Base-by-base conservation (phyloP, 108 stramenopile species). In the Cyclotella cryptica region DNA sequence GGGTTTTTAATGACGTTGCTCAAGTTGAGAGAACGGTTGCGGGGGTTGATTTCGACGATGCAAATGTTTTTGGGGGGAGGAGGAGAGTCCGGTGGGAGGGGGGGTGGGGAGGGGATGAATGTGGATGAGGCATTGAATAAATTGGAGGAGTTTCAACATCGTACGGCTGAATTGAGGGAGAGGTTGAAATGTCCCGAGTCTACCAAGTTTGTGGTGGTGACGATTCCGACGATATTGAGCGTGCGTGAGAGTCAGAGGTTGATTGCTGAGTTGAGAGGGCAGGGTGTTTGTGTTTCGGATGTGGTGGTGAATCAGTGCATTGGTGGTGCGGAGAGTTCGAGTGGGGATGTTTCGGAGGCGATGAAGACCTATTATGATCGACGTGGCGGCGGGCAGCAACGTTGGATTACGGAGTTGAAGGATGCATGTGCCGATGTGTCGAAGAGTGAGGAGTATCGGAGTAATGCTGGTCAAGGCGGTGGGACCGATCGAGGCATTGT, bases 141-240 rank as follows among this genome's bases (percentile, higher is more conserved):
- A 49, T 63, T 97, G 42, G 93, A 94, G 64, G 76, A 84, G 35
- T 92, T 96, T 70, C 90, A 87, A 64, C 57, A 18, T 18, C 89
- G 91, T 52, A 88, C 95, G 54, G 30, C 70, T 13, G 45, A 61
- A 42, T 63, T 97, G 51, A 63, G 81, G 68, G 29, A 58, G 45
- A 70, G 79, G 11, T 69, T 97, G 10, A 78, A 85, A 60, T 80
- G 91, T 74, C n/a, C 71, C 1, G 27, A 40, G 1, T 45, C 63
- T 47, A 96, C 93, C 5, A 86, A 84, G 52, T 97, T 97, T 82
- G 75, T 96, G 11, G 93, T 97, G 35, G 96, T 97, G n/a, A 88
- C 94, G 11, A 88, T 97, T n/a, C 96, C 96, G 4, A 96, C 96
- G 45, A 92, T 93, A 66, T 68, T 97, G 28, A 88, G 89, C 46